phyloP scores from a whole-genome alignment of 371 early-diverging fungal genomes.

The Apophysomyces ossiformis region DNA sequence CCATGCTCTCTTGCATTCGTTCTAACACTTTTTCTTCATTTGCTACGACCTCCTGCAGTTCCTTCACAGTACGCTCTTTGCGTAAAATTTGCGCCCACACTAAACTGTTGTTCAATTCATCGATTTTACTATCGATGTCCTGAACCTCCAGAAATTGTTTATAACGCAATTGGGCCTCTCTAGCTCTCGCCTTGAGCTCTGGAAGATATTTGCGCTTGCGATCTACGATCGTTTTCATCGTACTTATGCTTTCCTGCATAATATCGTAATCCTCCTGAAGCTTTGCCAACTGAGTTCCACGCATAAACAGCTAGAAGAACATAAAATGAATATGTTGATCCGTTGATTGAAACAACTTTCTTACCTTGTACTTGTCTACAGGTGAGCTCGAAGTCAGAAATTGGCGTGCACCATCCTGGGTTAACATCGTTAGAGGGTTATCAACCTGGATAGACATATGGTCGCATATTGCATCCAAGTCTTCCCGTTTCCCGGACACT shows the following conservation, averaged over 20 bases:
- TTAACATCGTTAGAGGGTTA: conserved; percentile 91
- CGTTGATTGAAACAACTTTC: neutral
- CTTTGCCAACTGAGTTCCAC: conserved; percentile 86
- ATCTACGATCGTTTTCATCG: conserved; percentile 58
- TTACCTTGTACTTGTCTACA: conserved; percentile 82
- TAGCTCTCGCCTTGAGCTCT: conserved; percentile 59
- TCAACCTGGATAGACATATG: conserved; percentile 90
- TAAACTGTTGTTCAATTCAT: conserved; percentile 66
- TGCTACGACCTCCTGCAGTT: conserved; percentile 32
- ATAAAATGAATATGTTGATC: neutral
- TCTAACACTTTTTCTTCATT: conserved; percentile 13
- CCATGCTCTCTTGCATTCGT: neutral
- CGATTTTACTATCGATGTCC: conserved; percentile 63
- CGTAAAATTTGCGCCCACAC: conserved; percentile 77
- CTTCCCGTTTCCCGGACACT: conserved; percentile 79
- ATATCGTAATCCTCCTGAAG: conserved; percentile 72
- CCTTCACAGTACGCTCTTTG: conserved; percentile 56
- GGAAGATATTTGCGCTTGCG: conserved; percentile 65
- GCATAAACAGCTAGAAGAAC: conserved; percentile 69
- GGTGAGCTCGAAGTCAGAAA: conserved; percentile 86
- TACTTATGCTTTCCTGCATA: conserved; percentile 69
- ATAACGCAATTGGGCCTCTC: conserved; percentile 61
- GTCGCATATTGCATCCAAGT: conserved; percentile 82
- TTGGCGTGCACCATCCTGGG: conserved; percentile 91
- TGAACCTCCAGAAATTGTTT: conserved; percentile 69